These are phyloP conservation scores for Colletotrichum limetticola DNA, from an alignment of 2,329 filamentous ascomycete species.

Conservation along the genomic window DNA sequence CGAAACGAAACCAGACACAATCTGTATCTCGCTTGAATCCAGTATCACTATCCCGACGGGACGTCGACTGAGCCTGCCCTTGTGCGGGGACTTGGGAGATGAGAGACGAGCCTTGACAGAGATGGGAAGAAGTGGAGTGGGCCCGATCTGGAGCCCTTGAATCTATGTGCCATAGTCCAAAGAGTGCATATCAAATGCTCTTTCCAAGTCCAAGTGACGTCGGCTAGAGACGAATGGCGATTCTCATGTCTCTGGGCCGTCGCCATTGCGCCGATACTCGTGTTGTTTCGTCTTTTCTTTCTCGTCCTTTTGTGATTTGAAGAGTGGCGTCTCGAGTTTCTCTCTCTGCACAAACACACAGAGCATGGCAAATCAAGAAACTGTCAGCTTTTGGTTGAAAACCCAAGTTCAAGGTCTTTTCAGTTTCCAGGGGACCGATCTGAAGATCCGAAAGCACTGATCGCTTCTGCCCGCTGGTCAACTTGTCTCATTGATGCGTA, in stretches of 20 bases:
- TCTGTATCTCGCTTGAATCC: neutral
- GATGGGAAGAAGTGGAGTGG: neutral
- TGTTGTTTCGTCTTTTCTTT: slow-evolving; percentile 2
- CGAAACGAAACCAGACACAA: slow-evolving; percentile 17
- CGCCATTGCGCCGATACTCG: neutral
- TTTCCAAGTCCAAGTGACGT: neutral
- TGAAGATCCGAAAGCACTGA: neutral
- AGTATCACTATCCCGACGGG: slow-evolving; percentile 2
- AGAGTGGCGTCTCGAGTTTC: neutral
- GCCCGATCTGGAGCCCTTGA: slow-evolving; percentile 1
- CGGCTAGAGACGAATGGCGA: neutral
- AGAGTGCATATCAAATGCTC: neutral
- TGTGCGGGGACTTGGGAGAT: neutral
- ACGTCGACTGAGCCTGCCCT: neutral
- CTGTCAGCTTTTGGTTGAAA: neutral
- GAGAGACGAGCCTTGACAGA: neutral
- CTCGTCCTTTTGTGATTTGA: neutral
- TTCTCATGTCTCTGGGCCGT: neutral
- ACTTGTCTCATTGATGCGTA: neutral
- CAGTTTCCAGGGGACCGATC: neutral
- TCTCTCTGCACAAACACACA: neutral
- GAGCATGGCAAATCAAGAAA: slow-evolving; percentile 5
- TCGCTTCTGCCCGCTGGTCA: neutral
- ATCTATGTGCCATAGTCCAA: neutral
- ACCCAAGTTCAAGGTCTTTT: neutral